Conservation (phyloP, 768 basidiomycete genomes). For the Trametes gibbosa region DNA sequence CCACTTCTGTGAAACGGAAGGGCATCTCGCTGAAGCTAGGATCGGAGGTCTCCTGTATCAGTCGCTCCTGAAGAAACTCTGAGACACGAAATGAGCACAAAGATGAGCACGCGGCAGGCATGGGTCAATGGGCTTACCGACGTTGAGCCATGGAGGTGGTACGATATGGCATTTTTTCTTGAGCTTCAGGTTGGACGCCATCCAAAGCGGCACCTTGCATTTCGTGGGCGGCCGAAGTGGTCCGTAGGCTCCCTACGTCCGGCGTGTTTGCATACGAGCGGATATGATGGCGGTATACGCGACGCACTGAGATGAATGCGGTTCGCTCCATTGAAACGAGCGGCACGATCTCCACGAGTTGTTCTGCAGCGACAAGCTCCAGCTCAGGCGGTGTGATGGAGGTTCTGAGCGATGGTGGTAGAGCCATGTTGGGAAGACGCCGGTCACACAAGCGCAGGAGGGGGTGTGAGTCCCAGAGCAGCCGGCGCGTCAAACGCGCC, state of each 20-base stretch:
- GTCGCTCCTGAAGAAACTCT: constrained; percentile 80
- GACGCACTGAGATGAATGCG: constrained; percentile 80
- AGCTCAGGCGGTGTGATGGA: constrained; percentile 84
- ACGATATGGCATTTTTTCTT: constrained; percentile 95
- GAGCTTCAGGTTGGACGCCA: constrained; percentile 89
- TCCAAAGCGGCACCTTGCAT: constrained; percentile 90
- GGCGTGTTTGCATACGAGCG: neutral
- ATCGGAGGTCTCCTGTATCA: constrained; percentile 71
- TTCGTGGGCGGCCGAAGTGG: constrained; percentile 88
- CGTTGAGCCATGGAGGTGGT: constrained; percentile 83
- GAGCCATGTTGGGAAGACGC: constrained; percentile 52
- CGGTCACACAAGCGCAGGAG: too few species aligned
- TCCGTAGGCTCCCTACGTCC: constrained; percentile 84
- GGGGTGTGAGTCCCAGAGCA: too few species aligned
- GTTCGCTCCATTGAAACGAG: constrained; percentile 89
- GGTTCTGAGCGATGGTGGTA: constrained; percentile 65
- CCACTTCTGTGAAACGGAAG: constrained; percentile 85
- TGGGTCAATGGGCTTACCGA: constrained; percentile 59
- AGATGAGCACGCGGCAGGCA: too few species aligned
- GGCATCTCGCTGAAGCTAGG: constrained; percentile 78
- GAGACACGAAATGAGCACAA: neutral
- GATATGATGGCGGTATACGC: neutral
- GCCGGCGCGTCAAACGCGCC: too few species aligned
- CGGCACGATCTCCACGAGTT: constrained; percentile 83
- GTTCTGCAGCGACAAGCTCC: constrained; percentile 83